Evolutionary conservation across 805 yeast genomes (phyloP), one percentile per base, ranked within the genome.

Genomic region (Nakazawaea wyomingensis): DNA sequence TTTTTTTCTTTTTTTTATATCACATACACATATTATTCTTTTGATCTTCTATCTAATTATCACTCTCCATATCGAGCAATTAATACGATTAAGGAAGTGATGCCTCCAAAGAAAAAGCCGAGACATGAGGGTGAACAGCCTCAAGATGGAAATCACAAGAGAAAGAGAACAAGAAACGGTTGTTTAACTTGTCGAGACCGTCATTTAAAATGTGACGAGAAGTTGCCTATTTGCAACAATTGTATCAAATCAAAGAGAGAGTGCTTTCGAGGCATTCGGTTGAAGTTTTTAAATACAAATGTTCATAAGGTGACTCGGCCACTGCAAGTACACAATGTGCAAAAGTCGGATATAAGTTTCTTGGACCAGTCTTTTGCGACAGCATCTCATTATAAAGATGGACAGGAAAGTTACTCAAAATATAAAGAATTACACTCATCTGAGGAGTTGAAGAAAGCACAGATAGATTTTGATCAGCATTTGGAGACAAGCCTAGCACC

Each of bases 181-280:
- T 78, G 84, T 54, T 58, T 74, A 40, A 77, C 81, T 9, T 80
- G 86, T 52, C 72, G 85, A 41, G 76, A 77, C 46, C 67, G 85
- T 34, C 80, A 81, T 57, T 76, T 80, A 66, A 80, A 79, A 54
- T 80, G 86, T 59, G 85, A 80, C 53, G 83, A 78, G 55, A 72
- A 68, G 32, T 71, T 71, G 43, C 86, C 86, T 1, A 72, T 72
- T 27, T 80, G 86, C 56, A 66, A 70, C 31, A 76, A 78, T 52
- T 66, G 84, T 56, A 62, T 72, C 39, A 74, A 72, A 41, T 68
- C 78, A 8, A 66, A 69, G 24, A 60, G 76, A 31, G 61, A 60
- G 36, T 75, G 81, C 49, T 65, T 67, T 50, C 56, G 74, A 44
- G 78, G 78, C 1, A 55, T 64, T 10, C 61, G 74, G 41, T 57